Conservation (phyloP, 2,329 filamentous ascomycete genomes). For the Byssochlamys sp. region DNA sequence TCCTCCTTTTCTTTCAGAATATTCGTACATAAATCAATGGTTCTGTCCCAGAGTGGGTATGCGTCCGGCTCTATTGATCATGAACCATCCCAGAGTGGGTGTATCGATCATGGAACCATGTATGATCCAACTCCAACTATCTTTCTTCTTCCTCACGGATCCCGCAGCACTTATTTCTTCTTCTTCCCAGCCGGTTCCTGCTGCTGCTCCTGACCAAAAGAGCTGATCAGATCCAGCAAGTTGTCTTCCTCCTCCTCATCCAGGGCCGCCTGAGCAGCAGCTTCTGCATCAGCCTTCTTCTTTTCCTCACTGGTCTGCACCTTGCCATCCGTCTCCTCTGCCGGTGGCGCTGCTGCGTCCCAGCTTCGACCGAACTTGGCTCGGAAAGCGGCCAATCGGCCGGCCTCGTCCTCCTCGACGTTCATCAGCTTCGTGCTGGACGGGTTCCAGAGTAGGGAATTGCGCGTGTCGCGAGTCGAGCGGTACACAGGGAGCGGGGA, state of each 20-base stretch:
- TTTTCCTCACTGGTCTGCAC: conserved; percentile 28
- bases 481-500: conserved; percentile 49
- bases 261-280: conserved; percentile 38
- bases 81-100: no score
- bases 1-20: background rate
- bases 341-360: conserved; percentile 48
- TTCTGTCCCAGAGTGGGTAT: background rate
- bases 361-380: conserved; percentile 73
- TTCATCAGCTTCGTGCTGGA: conserved; percentile 69
- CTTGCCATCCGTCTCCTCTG: conserved; percentile 8
- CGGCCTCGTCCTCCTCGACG: conserved; percentile 90
- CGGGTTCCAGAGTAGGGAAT: conserved; percentile 86
- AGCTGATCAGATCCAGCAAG: conserved; percentile 49
- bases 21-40: background rate
- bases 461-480: conserved; percentile 72
- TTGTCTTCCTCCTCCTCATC: conserved; percentile 43
- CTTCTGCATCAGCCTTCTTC: conserved; percentile 26
- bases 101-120: background rate
- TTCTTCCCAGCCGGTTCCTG: conserved; percentile 25
- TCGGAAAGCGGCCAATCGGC: conserved; percentile 76
- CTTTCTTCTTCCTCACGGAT: background rate
- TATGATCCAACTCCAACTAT: background rate
- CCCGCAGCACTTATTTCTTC: conserved; percentile 11
- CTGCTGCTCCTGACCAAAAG: conserved; percentile 35
- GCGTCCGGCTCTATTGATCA: no score